These are phyloP conservation scores for Saturnispora saitoi DNA, from an alignment of 805 yeast genomes.

Conservation along the genomic window DNA sequence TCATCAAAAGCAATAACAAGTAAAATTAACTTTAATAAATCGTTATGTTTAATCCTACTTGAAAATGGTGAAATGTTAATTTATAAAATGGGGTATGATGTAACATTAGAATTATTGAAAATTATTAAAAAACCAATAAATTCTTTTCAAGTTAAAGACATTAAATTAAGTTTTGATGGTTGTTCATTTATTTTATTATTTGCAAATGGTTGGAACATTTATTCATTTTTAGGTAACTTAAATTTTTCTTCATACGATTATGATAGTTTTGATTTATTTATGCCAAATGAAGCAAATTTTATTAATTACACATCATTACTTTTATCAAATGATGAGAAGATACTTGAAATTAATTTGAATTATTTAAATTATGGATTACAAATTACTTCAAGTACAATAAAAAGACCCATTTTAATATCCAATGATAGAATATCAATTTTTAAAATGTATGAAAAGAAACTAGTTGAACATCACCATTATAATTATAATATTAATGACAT, in stretches of 20 bases:
- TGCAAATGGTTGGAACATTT: constrained; percentile 39
- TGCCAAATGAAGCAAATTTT: constrained; percentile 15
- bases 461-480: constrained; percentile 30
- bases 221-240: constrained; percentile 40
- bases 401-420: constrained; percentile 35
- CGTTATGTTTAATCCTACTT: constrained; percentile 33
- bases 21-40: constrained; percentile 34
- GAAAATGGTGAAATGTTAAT: constrained; percentile 30
- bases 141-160: constrained; percentile 25
- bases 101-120: constrained; percentile 24
- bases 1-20: constrained; percentile 18
- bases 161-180: constrained; percentile 23
- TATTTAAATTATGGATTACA: constrained; percentile 20
- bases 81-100: constrained; percentile 31
- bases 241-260: constrained; percentile 34
- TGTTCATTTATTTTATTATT: constrained; percentile 22
- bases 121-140: constrained; percentile 30
- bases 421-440: constrained; percentile 35
- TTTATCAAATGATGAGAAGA: constrained; percentile 23
- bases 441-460: constrained; percentile 38
- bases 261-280: constrained; percentile 20
- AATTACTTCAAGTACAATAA: constrained; percentile 19
- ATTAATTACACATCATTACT: constrained; percentile 29
- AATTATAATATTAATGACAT: constrained; percentile 14
- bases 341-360: constrained; percentile 23